These are phyloP conservation scores for Alternaria hordeiaustralica DNA, from an alignment of 2,329 filamentous ascomycete genomes.

Conservation along the genomic window DNA sequence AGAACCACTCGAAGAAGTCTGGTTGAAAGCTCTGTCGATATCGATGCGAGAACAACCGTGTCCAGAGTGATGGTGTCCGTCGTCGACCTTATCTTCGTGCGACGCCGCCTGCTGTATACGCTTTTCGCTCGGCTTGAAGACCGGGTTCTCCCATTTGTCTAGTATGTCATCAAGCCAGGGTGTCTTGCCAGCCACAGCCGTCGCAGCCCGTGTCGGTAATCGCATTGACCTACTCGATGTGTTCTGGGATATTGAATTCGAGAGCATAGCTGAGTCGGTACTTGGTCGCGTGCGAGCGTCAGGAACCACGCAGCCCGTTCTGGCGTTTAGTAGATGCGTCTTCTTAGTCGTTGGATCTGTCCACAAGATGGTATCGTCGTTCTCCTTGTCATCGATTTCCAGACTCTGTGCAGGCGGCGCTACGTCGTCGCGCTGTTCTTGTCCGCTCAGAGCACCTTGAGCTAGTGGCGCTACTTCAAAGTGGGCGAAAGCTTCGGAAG, in stretches of 20 bases:
- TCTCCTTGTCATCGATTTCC: slow-evolving; percentile 2
- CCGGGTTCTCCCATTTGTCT: slow-evolving; percentile 74
- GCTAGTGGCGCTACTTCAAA: slow-evolving; percentile 18
- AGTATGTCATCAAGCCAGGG: slow-evolving; percentile 69
- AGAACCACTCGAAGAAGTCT: slow-evolving; percentile 23
- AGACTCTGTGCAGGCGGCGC: neutral
- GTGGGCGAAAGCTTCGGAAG: neutral
- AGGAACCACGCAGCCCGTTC: slow-evolving; percentile 58
- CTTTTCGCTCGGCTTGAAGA: slow-evolving; percentile 65
- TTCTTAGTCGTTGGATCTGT: slow-evolving; percentile 65
- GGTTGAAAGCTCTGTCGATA: slow-evolving; percentile 31
- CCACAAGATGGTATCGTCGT: slow-evolving; percentile 61
- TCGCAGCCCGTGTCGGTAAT: slow-evolving; percentile 27
- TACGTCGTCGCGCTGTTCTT: neutral
- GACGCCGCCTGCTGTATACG: slow-evolving; percentile 49
- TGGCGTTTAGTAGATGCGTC: slow-evolving; percentile 58
- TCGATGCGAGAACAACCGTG: slow-evolving; percentile 17
- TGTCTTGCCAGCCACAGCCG: slow-evolving; percentile 14
- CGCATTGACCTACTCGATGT: slow-evolving; percentile 41
- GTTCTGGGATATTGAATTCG: slow-evolving; percentile 15
- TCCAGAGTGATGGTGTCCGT: neutral
- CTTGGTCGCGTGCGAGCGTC: slow-evolving; percentile 16
- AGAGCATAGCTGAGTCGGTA: slow-evolving; percentile 6
- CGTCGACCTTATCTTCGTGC: slow-evolving; percentile 17
- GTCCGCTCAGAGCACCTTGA: slow-evolving; percentile 17